These are phyloP conservation scores for Diacronema lutheri DNA, from an alignment of 78 protist genomes.

Conservation along the genomic window DNA sequence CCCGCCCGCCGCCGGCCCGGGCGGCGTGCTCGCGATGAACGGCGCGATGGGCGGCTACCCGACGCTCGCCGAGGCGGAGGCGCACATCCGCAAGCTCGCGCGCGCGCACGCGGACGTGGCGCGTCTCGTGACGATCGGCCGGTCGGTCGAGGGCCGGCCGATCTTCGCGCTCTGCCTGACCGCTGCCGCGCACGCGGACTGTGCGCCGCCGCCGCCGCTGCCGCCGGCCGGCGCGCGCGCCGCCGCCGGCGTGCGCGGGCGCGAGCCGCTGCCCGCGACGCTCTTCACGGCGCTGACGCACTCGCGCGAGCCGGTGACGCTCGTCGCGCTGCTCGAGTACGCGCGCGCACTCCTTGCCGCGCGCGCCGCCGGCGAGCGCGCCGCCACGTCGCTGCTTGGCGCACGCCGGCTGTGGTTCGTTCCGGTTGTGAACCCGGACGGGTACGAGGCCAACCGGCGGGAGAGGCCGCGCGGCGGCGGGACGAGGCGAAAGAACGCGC, in stretches of 20 bases:
- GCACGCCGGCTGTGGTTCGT: not conserved
- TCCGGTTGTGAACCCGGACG: constrained; percentile 7
- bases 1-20: not conserved
- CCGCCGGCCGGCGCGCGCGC: not conserved
- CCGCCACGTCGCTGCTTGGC: not conserved
- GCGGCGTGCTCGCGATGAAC: not conserved
- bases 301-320: constrained; percentile 18
- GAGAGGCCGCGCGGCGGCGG: not conserved
- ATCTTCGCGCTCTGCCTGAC: not conserved
- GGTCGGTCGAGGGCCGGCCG: not conserved
- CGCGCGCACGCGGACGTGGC: not conserved
- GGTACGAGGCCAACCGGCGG: not conserved
- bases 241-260: too few species aligned
- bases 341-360: not conserved
- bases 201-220: not conserved
- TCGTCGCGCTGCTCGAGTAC: not conserved
- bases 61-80: not conserved
- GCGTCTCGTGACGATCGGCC: not conserved
- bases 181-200: too few species aligned
- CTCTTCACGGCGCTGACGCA: constrained; percentile 1
- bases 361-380: not conserved
- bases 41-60: not conserved
- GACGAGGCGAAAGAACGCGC: not conserved
- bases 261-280: not conserved
- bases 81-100: not conserved